Conservation (phyloP, 2,329 filamentous ascomycete genomes). For the Arthrocladium fulminans region DNA sequence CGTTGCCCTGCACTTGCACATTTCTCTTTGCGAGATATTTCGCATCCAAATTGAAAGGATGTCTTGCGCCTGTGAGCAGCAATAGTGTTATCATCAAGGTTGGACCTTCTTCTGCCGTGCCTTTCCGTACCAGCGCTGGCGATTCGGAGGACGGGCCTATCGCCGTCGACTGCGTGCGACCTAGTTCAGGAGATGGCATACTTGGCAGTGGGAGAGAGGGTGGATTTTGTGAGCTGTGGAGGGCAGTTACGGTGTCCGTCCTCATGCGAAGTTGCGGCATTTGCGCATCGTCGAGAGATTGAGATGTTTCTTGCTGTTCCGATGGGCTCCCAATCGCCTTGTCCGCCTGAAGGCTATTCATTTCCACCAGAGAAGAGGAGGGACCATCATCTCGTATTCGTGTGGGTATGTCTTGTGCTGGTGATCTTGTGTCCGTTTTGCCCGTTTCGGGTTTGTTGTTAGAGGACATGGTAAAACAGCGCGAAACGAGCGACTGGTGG, state of each 20-base stretch:
- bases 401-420: constrained; percentile 16
- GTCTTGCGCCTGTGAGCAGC: constrained; percentile 69
- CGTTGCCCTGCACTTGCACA: constrained; percentile 64
- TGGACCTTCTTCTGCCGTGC: constrained; percentile 36
- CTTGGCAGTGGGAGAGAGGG: constrained; percentile 11
- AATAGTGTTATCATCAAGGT: constrained; percentile 61
- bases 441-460: constrained; percentile 4
- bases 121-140: constrained; percentile 25
- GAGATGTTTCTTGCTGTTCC: constrained; percentile 8
- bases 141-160: constrained; percentile 23
- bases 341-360: constrained; percentile 15
- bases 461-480: constrained; percentile 2
- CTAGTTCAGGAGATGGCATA: constrained; percentile 8
- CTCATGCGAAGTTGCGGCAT: constrained; percentile 12
- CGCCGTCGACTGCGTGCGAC: constrained; percentile 19
- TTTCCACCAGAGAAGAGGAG: constrained; percentile 16
- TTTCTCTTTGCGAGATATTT: constrained; percentile 75
- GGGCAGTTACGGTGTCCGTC: constrained; percentile 21
- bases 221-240: constrained; percentile 18
- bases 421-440: constrained; percentile 9
- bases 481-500: constrained; percentile 5
- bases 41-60: constrained; percentile 84
- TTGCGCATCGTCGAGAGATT: constrained; percentile 1
- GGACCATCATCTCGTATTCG: constrained; percentile 11
- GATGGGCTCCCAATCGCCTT: neutral